Conservation (phyloP, 768 basidiomycete species). For the Neoboletus subvelutipes region DNA sequence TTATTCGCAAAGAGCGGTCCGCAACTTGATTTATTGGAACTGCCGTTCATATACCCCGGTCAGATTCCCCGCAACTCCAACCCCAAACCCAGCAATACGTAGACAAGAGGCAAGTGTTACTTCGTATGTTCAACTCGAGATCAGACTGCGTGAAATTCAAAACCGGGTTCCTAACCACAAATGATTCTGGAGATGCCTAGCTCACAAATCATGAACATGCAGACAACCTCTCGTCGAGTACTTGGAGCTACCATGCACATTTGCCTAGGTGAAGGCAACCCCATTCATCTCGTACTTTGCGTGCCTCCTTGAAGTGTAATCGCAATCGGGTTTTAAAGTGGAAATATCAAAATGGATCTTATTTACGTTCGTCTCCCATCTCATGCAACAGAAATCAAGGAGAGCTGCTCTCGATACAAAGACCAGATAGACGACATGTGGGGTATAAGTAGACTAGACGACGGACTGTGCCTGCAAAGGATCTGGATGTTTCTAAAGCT, state of each 20-base stretch:
- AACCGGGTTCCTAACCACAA: background rate
- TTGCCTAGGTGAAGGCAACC: too few species aligned
- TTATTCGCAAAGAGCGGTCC: conserved; percentile 10
- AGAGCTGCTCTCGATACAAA: background rate
- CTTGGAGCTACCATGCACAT: background rate
- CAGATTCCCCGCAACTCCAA: conserved; percentile 9
- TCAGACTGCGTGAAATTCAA: background rate
- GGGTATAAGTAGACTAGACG: background rate
- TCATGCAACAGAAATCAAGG: background rate
- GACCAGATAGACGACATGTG: background rate
- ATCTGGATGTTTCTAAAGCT: background rate
- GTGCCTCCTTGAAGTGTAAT: background rate
- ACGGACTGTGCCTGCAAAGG: background rate
- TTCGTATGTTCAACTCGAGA: background rate
- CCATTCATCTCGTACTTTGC: background rate
- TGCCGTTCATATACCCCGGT: background rate
- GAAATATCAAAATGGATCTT: background rate
- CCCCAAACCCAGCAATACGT: background rate
- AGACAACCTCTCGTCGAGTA: background rate
- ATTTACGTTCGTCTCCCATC: background rate
- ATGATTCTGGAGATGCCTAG: background rate
- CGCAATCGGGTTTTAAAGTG: background rate
- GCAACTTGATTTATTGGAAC: conserved; percentile 13
- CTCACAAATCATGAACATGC: background rate
- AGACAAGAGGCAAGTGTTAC: background rate